Percentiles rank a stretch among this genome's conserved stretches.
phyloP scores from a whole-genome alignment of 2,329 filamentous ascomycete genomes.

The Gnomoniopsis sp. region DNA sequence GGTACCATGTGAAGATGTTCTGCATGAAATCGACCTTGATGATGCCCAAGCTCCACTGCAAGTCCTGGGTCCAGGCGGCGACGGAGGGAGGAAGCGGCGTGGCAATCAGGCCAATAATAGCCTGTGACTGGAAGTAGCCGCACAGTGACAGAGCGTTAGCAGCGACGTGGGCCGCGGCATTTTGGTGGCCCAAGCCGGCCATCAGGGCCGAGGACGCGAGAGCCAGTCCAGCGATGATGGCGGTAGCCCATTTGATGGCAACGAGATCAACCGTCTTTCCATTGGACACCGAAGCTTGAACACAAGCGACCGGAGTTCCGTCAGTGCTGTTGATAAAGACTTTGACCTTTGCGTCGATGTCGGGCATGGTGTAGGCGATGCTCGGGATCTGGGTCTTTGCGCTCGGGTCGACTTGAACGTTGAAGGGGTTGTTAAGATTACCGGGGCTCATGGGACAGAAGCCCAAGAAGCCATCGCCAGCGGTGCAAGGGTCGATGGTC shows the following conservation, averaged over 20 bases:
- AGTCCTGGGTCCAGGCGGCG: constrained; percentile 84
- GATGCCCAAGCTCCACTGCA: constrained; percentile 90
- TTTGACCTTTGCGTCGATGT: constrained; percentile 74
- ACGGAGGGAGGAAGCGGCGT: constrained; percentile 77
- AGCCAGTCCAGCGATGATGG: constrained; percentile 72
- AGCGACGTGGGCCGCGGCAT: constrained; percentile 82
- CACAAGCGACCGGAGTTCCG: constrained; percentile 63
- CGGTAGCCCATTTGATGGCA: constrained; percentile 76
- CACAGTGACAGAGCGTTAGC: constrained; percentile 82
- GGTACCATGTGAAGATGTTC: constrained; percentile 81
- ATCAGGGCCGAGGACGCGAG: constrained; percentile 76
- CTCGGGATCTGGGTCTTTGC: constrained; percentile 64
- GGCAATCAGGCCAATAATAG: constrained; percentile 74
- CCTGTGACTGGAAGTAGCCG: constrained; percentile 83
- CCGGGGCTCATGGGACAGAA: constrained; percentile 81
- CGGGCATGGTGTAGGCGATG: constrained; percentile 78
- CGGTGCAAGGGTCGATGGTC: constrained; percentile 66
- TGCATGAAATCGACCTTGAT: constrained; percentile 78
- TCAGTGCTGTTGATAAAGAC: constrained; percentile 68
- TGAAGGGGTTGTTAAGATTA: constrained; percentile 50
- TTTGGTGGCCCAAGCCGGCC: constrained; percentile 79
- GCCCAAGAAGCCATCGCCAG: constrained; percentile 50
- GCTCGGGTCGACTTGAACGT: constrained; percentile 52
- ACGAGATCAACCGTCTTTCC: constrained; percentile 79
- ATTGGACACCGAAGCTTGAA: constrained; percentile 78